Conservation (phyloP, 345 rosid genomes). For the Cardamine resedifolia region DNA sequence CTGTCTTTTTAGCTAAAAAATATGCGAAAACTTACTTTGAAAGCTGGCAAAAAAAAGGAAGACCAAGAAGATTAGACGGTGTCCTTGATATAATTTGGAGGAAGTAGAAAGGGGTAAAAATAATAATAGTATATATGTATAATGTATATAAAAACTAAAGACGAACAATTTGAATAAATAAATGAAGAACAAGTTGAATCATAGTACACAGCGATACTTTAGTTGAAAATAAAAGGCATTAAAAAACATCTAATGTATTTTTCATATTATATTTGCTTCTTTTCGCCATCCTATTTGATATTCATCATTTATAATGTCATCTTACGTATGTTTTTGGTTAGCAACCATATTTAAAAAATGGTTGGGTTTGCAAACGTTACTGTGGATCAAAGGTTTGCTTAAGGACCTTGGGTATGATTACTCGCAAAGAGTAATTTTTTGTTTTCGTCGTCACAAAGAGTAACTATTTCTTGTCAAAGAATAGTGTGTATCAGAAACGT, state of each 20-base stretch:
- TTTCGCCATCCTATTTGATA: background rate
- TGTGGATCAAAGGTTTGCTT: too few species aligned
- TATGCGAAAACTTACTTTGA: background rate
- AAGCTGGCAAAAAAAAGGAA: conserved; percentile 6
- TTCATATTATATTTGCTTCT: background rate
- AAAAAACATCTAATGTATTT: background rate
- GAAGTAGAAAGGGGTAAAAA: background rate
- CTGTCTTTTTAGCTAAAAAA: background rate
- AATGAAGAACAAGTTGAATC: background rate
- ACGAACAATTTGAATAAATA: background rate
- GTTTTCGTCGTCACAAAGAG: too few species aligned
- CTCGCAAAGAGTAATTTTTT: too few species aligned
- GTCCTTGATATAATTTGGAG: background rate
- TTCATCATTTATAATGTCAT: too few species aligned
- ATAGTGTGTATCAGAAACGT: too few species aligned
- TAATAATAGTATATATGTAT: too few species aligned
- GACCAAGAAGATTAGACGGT: background rate
- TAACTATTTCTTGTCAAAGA: too few species aligned
- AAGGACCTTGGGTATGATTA: too few species aligned
- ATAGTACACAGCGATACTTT: background rate
- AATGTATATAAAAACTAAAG: background rate
- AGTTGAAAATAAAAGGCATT: background rate
- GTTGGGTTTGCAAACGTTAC: too few species aligned
- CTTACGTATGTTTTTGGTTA: too few species aligned
- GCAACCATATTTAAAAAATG: too few species aligned